These are phyloP conservation scores for Eutrema japonicum DNA, from an alignment of 345 rosid species.

Conservation along the genomic window DNA sequence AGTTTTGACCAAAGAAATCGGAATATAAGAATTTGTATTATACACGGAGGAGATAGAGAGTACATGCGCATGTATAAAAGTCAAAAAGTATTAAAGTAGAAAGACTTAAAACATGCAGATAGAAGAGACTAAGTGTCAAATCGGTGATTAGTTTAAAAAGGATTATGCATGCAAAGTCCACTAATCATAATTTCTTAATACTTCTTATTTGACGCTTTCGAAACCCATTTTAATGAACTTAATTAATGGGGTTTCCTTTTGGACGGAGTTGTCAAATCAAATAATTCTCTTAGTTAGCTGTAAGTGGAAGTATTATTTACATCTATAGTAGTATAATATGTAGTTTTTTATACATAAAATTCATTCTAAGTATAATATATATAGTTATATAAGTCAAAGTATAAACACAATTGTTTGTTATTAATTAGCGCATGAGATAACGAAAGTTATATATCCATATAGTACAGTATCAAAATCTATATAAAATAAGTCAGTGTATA, in stretches of 20 bases:
- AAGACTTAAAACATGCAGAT: conserved; percentile 24
- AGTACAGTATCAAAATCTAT: not conserved
- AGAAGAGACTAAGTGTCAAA: conserved; percentile 35
- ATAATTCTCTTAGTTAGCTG: conserved; percentile 24
- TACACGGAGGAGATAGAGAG: conserved; percentile 12
- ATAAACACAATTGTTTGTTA: conserved; percentile 18
- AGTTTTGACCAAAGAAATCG: not conserved
- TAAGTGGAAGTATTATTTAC: conserved; percentile 22
- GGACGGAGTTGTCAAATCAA: conserved; percentile 39
- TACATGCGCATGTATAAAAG: conserved; percentile 22
- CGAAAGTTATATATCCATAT: not conserved
- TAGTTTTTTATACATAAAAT: no score
- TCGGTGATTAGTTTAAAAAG: conserved; percentile 38
- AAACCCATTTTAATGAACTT: conserved; percentile 22
- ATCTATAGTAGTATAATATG: not conserved
- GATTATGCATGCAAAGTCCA: conserved; percentile 39
- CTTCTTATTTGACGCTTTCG: conserved; percentile 25
- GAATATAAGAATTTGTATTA: not conserved
- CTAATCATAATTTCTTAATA: conserved; percentile 24
- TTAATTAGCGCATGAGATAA: conserved; percentile 1
- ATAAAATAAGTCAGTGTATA: not conserved
- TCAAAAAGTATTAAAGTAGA: conserved; percentile 32
- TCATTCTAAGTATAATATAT: not conserved
- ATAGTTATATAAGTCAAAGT: conserved; percentile 22
- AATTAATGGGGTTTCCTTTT: not conserved